These are phyloP conservation scores for Bothriochloa decipiens DNA, from an alignment of 176 grass and related monocot genomes.

Conservation along the genomic window DNA sequence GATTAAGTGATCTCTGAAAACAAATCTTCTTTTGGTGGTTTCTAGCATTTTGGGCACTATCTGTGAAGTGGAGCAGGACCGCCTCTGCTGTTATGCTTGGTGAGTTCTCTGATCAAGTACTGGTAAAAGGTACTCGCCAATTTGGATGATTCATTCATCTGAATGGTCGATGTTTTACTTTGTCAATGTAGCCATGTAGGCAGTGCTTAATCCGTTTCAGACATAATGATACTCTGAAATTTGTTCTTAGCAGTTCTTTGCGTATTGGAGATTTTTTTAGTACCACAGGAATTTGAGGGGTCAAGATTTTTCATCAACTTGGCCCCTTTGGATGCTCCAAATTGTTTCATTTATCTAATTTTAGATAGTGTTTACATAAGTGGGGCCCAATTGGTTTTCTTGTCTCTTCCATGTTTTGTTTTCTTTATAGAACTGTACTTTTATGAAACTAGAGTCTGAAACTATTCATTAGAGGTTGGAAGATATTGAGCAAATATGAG, in stretches of 20 bases:
- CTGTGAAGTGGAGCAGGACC: neutral
- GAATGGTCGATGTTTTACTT: too few species aligned
- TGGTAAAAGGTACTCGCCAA: neutral
- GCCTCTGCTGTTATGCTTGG: neutral
- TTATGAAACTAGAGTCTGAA: constrained; percentile 12
- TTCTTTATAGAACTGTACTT: constrained; percentile 27
- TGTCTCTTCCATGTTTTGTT: constrained; percentile 22
- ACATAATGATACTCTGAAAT: too few species aligned
- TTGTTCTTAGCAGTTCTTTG: too few species aligned
- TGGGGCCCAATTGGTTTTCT: neutral
- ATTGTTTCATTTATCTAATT: constrained; percentile 12
- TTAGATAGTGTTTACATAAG: neutral
- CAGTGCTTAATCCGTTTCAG: too few species aligned
- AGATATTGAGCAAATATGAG: constrained; percentile 25
- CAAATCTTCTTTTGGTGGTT: neutral
- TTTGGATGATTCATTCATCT: too few species aligned
- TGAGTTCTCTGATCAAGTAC: constrained; percentile 32
- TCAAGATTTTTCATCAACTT: too few species aligned
- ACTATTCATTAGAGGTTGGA: constrained; percentile 17
- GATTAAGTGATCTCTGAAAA: constrained; percentile 12
- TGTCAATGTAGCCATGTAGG: too few species aligned
- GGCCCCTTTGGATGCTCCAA: neutral
- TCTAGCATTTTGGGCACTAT: neutral
- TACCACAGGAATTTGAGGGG: too few species aligned
- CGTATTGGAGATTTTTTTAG: too few species aligned